phyloP scores from a whole-genome alignment of 2,329 filamentous ascomycete genomes.

The Colletotrichum sp. region DNA sequence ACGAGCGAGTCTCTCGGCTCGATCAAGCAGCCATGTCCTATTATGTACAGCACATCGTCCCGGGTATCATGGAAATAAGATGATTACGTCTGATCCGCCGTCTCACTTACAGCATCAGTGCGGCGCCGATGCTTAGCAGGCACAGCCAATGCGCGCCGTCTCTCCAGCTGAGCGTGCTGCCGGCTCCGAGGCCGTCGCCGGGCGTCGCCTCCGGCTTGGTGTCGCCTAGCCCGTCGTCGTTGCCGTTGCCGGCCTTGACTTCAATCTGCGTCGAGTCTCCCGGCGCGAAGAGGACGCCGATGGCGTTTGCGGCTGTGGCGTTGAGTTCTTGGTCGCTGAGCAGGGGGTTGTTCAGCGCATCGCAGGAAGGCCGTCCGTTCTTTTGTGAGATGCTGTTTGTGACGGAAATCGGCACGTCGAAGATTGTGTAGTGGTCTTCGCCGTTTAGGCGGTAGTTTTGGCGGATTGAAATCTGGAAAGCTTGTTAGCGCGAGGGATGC shows the following conservation, averaged over 20 bases:
- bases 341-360: slow-evolving; percentile 55
- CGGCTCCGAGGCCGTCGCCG: slow-evolving; percentile 35
- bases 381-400: slow-evolving; percentile 64
- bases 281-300: slow-evolving; percentile 56
- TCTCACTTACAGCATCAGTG: slow-evolving; percentile 30
- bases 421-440: slow-evolving; percentile 69
- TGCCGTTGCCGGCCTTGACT: slow-evolving; percentile 26
- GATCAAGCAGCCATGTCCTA: not conserved
- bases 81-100: not conserved
- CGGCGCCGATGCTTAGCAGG: slow-evolving; percentile 31
- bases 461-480: slow-evolving; percentile 66
- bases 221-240: slow-evolving; percentile 30
- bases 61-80: slow-evolving; percentile 9
- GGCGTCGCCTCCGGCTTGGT: slow-evolving; percentile 31
- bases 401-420: slow-evolving; percentile 71
- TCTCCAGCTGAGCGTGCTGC: slow-evolving; percentile 33
- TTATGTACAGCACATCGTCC: not conserved
- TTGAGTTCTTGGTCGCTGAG: slow-evolving; percentile 50
- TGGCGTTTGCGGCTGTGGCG: slow-evolving; percentile 41
- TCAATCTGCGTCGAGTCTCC: slow-evolving; percentile 53
- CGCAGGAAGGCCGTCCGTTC: slow-evolving; percentile 50
- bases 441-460: slow-evolving; percentile 72
- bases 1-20: not conserved
- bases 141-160: slow-evolving; percentile 35
- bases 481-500: not conserved